phyloP scores from a whole-genome alignment of 495 filamentous ascomycete species.

The Delitschia confertaspora region DNA sequence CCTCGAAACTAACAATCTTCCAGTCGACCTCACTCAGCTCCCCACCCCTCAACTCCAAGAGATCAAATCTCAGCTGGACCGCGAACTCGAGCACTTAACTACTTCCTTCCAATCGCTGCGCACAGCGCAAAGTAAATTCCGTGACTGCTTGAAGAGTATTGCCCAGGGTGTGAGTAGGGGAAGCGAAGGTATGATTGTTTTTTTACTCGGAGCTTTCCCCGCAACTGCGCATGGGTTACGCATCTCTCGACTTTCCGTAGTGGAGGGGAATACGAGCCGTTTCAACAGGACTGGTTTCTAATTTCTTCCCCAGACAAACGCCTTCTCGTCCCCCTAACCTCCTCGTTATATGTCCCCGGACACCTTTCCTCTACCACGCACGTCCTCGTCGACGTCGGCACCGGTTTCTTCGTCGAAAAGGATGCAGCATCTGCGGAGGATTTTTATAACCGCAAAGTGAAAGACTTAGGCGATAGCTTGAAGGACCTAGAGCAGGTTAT shows the following conservation, averaged over 20 bases:
- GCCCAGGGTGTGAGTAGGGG: slow-evolving; percentile 33
- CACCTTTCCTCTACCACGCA: slow-evolving; percentile 63
- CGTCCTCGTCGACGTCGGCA: slow-evolving; percentile 91
- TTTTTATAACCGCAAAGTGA: slow-evolving; percentile 82
- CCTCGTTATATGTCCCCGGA: slow-evolving; percentile 87
- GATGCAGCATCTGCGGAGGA: slow-evolving; percentile 63
- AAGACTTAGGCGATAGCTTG: slow-evolving; percentile 67
- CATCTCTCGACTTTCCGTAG: no score
- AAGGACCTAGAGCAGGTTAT: slow-evolving; percentile 81
- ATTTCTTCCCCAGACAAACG: slow-evolving; percentile 41
- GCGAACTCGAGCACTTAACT: slow-evolving; percentile 88
- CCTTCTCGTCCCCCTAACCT: slow-evolving; percentile 84
- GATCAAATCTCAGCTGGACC: slow-evolving; percentile 90
- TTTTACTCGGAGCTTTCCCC: no score
- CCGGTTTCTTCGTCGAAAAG: slow-evolving; percentile 96
- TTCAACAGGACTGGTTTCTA: no score
- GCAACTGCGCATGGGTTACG: no score
- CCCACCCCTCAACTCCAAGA: slow-evolving; percentile 48
- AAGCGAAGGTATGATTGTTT: not conserved
- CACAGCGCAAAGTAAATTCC: slow-evolving; percentile 81
- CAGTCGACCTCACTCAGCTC: slow-evolving; percentile 58
- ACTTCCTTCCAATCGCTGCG: slow-evolving; percentile 80
- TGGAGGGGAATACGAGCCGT: no score
- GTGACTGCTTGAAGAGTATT: slow-evolving; percentile 73
- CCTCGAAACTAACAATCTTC: not conserved